phyloP scores from a whole-genome alignment of 192 early-diverging fungal genomes.

The Gonapodya sp. region DNA sequence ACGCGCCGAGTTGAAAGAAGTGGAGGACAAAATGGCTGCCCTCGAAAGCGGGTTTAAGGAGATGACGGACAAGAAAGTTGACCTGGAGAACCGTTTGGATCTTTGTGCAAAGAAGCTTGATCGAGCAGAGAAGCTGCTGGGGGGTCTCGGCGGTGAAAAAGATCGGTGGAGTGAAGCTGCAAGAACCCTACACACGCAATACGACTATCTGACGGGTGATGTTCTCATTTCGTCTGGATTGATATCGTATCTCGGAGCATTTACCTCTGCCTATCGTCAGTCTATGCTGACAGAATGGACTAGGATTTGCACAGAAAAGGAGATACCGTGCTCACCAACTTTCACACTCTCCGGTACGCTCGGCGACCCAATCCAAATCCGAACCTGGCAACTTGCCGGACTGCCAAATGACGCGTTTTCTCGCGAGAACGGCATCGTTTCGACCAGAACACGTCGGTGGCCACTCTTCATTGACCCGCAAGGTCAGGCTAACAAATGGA shows the following conservation, averaged over 20 bases:
- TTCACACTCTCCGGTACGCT: conserved; percentile 39
- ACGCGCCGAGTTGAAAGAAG: conserved; percentile 42
- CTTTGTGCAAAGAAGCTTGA: conserved; percentile 49
- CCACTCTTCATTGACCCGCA: conserved; percentile 54
- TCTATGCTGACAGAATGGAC: conserved; percentile 38
- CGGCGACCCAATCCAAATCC: conserved; percentile 48
- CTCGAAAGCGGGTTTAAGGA: conserved; percentile 43
- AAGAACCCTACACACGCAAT: conserved; percentile 30
- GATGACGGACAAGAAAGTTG: conserved; percentile 46
- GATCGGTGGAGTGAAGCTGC: conserved; percentile 52
- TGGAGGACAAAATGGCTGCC: conserved; percentile 45
- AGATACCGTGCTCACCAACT: conserved; percentile 38
- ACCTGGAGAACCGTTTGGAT: conserved; percentile 40
- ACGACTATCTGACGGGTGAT: conserved; percentile 42
- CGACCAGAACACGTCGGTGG: conserved; percentile 45
- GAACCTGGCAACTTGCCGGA: conserved; percentile 47
- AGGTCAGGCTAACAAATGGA: conserved; percentile 57
- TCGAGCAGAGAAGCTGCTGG: conserved; percentile 48
- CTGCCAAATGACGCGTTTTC: conserved; percentile 52
- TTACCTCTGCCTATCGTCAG: conserved; percentile 43
- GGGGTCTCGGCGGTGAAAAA: conserved; percentile 42
- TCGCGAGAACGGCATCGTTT: conserved; percentile 47
- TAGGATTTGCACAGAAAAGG: conserved; percentile 22
- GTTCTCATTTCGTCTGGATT: conserved; percentile 45
- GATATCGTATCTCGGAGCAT: conserved; percentile 51